Base-by-base conservation (phyloP, 2,329 filamentous ascomycete species). In the Epicoccum nigrum region DNA sequence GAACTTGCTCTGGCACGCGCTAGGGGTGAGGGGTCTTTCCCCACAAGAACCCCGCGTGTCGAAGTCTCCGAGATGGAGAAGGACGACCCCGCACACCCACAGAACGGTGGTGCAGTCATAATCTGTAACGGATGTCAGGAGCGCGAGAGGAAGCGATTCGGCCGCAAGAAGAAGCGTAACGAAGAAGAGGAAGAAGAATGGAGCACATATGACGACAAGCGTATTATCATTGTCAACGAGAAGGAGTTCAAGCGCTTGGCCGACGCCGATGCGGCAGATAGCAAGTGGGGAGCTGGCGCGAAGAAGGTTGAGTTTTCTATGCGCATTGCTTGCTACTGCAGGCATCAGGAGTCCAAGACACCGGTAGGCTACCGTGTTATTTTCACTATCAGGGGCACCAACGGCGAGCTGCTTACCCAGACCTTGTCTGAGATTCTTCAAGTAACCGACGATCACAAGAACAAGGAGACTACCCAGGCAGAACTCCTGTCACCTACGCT, bases 371-470 rank as follows among this genome's bases (percentile, higher is more conserved):
- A 97, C 74, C 82, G 79, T 64, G 92, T 97, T 64, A 96, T 99
- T 57, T 96, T 97, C 74, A 97, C 93, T 1, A 81, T 99, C 66
- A 96, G 92, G 69, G 90, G 97, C 73, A 84, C 84, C 67, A 78
- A 85, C 57, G 89, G 87, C 63, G 85, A 86, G 35, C 77, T 96
- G 25, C 78, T 97, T 34, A 89, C 91, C 6, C 93, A 99, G 74
- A 85, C 86, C 44, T 87, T 96, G 59, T 71, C 69, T 4, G 67
- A 70, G 91, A 90, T 16, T 86, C 96, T 97, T 59, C 93, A 97
- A 83, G 97, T 97, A 58, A 97, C 94, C 1, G 93, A 99, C 70
- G 93, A 99, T 67, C 93, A 97, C 78, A 97, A 97, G 77, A 96
- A 72, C 60, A 69, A 68, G 55, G 67, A 72, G 43, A 53, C 52